Conservation (phyloP, 1,139 yeast genomes). For the Geotrichum klebahnii region DNA sequence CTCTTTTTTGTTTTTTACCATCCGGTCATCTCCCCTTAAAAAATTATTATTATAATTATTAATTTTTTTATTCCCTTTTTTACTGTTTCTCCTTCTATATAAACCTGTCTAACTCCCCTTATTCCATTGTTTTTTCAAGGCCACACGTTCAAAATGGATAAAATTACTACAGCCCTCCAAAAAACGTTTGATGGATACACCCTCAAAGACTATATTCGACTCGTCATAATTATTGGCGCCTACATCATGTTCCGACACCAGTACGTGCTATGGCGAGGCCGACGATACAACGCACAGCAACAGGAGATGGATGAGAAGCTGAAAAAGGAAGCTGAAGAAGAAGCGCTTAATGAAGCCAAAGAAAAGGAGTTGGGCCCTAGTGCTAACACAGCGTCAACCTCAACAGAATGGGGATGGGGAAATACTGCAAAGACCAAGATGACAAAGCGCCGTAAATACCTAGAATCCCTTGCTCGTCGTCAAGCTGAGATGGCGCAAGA, state of each 20-base stretch:
- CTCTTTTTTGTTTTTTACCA: no score
- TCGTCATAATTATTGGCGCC: constrained; percentile 21
- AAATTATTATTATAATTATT: no score
- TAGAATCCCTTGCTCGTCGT: constrained; percentile 17
- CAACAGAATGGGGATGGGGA: constrained; percentile 22
- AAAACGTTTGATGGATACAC: constrained; percentile 19
- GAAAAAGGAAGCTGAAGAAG: constrained; percentile 12
- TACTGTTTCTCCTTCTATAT: background rate
- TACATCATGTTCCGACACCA: constrained; percentile 21
- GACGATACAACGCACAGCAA: constrained; percentile 11
- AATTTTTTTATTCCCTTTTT: background rate
- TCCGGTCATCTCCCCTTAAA: background rate
- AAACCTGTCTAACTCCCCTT: background rate
- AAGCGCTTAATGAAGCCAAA: constrained; percentile 10
- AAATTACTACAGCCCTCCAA: constrained; percentile 7
- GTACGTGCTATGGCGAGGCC: constrained; percentile 19
- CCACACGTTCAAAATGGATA: constrained; percentile 13
- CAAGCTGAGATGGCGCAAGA: constrained; percentile 23
- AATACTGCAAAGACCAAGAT: constrained; percentile 15
- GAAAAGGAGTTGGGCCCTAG: background rate
- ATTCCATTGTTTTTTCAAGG: background rate
- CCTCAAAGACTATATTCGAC: constrained; percentile 20
- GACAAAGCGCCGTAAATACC: constrained; percentile 19
- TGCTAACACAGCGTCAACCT: background rate
- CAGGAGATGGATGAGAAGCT: constrained; percentile 16